Base-by-base conservation (phyloP, 2,329 filamentous ascomycete species). In the Chaetomiaceae sp. region DNA sequence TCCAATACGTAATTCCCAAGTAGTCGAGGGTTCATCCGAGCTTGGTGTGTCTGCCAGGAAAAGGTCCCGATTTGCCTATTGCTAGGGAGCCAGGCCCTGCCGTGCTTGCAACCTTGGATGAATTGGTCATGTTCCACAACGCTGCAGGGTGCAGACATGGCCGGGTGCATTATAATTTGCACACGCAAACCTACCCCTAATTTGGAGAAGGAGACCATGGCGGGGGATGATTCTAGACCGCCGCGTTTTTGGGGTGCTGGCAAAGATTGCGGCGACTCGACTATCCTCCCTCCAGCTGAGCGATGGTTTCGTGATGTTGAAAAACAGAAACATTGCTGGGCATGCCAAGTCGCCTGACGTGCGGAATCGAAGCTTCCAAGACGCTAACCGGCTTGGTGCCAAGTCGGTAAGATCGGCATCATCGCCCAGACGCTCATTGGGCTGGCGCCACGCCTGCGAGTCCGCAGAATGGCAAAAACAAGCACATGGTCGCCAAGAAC, bases 301-400 rank as follows among this genome's bases (percentile, higher is more conserved):
- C 14, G 23, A 50, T 25, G 34, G 27, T 49, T 44, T 52, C 6
- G 49, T 20, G 50, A 45, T 23, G 50, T 56, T 37, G 53, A 51
- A 32, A 48, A n/a, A 44, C n/a, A 41, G 18, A 47, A 33, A 16
- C 13, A 30, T 18, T 21, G 32, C 20, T 30, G 32, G 18, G 3
- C n/a, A 29, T 45, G 53, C 38, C 45, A 50, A 44, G 30, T 20
- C n/a, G 21, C 7, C 42, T 40, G 38, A 32, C 36, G 38, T 48
- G 23, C n/a, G 14, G 29, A 25, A 53, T 53, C 47, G 46, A 51
- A 45, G 4, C 34, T 50, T 42, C 54, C 54, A 56, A 56, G 50
- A 20, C 54, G 43, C 50, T 48, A 47, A 40, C 7, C 2, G n/a
- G 27, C 44, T 50, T 42, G 45, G 48, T 27, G 52, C 55, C 52